These are phyloP conservation scores for Leishmania major DNA, from an alignment of 208 protist species.

Conservation along the genomic window DNA sequence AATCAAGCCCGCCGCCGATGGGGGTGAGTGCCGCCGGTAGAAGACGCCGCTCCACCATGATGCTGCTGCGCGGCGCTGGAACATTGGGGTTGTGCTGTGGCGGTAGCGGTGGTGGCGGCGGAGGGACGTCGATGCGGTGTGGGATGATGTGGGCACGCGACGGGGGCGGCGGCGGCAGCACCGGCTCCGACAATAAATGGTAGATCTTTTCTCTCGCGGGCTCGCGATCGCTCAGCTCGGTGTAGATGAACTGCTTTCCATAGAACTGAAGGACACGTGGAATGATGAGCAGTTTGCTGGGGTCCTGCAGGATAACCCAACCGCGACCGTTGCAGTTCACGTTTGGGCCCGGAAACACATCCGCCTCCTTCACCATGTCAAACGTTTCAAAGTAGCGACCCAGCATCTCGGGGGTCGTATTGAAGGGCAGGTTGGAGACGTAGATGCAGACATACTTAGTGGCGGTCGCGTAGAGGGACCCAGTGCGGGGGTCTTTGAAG, in stretches of 20 bases:
- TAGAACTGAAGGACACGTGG: slow-evolving; percentile 72
- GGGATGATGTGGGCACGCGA: slow-evolving; percentile 22
- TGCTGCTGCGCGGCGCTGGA: slow-evolving; percentile 32
- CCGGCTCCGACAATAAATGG: slow-evolving; percentile 15
- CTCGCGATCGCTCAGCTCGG: slow-evolving; percentile 58
- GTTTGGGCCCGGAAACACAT: slow-evolving; percentile 50
- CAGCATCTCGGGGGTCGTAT: slow-evolving; percentile 77
- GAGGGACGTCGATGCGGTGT: slow-evolving; percentile 25
- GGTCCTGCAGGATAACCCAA: slow-evolving; percentile 75
- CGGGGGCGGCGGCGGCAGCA: slow-evolving; percentile 24
- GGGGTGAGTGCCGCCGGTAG: slow-evolving; percentile 24
- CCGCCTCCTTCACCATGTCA: slow-evolving; percentile 70
- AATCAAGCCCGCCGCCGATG: slow-evolving; percentile 27
- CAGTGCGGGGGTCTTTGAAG: slow-evolving; percentile 47
- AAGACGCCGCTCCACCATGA: slow-evolving; percentile 15
- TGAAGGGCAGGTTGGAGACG: slow-evolving; percentile 63
- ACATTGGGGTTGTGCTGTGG: slow-evolving; percentile 24
- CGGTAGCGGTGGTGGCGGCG: slow-evolving; percentile 14
- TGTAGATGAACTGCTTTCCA: slow-evolving; percentile 63
- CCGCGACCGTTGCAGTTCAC: slow-evolving; percentile 66
- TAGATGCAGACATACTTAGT: slow-evolving; percentile 65
- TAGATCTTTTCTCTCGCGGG: slow-evolving; percentile 39
- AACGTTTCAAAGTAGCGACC: slow-evolving; percentile 76
- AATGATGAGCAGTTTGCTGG: slow-evolving; percentile 51
- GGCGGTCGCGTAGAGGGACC: slow-evolving; percentile 32